Percentiles rank a stretch among this genome's conserved stretches.
Evolutionary conservation across 306 rosid species (phyloP).

Genomic region (Macrotyloma uniflorum): DNA sequence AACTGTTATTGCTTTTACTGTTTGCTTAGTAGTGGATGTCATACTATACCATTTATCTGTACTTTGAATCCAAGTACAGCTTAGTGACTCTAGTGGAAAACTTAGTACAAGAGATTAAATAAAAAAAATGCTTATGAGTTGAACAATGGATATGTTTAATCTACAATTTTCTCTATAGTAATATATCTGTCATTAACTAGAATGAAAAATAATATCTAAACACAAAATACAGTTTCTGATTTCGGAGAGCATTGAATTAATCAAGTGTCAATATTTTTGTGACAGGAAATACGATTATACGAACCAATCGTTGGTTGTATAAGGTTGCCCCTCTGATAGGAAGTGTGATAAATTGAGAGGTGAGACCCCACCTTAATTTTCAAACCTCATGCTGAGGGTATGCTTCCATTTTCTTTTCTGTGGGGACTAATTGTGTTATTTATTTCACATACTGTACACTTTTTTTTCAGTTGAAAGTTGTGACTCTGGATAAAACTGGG

Average conservation of each 20-base stretch:
- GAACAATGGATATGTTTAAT: not conserved
- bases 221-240: not conserved
- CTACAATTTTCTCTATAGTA: not conserved
- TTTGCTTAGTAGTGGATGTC: not conserved
- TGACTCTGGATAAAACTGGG: not conserved
- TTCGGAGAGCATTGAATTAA: not conserved
- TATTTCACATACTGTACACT: not conserved
- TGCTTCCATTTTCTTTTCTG: not conserved
- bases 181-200: not conserved
- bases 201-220: not conserved
- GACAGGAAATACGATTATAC: not conserved
- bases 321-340: slow-evolving; percentile 10
- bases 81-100: not conserved
- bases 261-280: not conserved
- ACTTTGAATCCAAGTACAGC: not conserved
- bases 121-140: not conserved
- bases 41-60: not conserved
- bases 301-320: slow-evolving; percentile 23
- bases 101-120: not conserved
- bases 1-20: not conserved
- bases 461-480: not conserved
- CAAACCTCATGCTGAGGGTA: not conserved
- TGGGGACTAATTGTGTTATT: slow-evolving; percentile 1
- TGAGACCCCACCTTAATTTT: slow-evolving; percentile 20
- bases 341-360: not conserved